Conservation (phyloP, 2,329 filamentous ascomycete genomes). For the Ascomycota sp. region DNA sequence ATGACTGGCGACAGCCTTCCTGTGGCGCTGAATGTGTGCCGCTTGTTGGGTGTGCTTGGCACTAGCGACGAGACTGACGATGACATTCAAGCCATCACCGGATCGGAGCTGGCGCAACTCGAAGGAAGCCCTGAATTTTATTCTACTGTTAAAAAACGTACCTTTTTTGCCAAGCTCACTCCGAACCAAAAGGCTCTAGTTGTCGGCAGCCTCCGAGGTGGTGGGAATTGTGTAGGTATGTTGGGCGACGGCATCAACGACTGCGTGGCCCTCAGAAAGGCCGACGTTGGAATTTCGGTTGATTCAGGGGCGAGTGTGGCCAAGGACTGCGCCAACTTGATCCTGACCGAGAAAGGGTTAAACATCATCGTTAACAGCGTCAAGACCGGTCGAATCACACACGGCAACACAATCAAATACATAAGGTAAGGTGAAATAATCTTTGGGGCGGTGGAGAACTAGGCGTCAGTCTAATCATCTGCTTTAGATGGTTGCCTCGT, state of each 20-base stretch:
- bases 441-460: too few relatives aligned
- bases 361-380: constrained; percentile 9
- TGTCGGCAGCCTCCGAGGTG: constrained; percentile 6
- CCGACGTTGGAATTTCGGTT: constrained; percentile 11
- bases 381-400: constrained; percentile 7
- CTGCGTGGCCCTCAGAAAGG: constrained; percentile 8
- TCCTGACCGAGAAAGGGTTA: constrained; percentile 11
- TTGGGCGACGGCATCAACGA: constrained; percentile 12
- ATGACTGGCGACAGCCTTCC: constrained; percentile 9
- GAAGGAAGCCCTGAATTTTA: constrained; percentile 6
- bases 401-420: constrained; percentile 11
- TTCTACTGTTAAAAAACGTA: constrained; percentile 6
- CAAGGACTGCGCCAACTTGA: constrained; percentile 11
- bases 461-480: too few relatives aligned
- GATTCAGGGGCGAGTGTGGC: constrained; percentile 10
- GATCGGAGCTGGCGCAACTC: constrained; percentile 5
- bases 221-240: constrained; percentile 10
- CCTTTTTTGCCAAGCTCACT: constrained; percentile 10
- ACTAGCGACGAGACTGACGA: constrained; percentile 3
- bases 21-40: constrained; percentile 10
- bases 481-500: constrained; percentile 10
- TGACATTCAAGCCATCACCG: constrained; percentile 8
- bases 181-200: constrained; percentile 9
- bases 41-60: constrained; percentile 6
- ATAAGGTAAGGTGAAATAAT: constrained; percentile 4